A percentile compares a stretch with the other conserved stretches of the same genome.
Conservation (phyloP, 2,329 filamentous ascomycete species). For the Colletotrichum karsti region DNA sequence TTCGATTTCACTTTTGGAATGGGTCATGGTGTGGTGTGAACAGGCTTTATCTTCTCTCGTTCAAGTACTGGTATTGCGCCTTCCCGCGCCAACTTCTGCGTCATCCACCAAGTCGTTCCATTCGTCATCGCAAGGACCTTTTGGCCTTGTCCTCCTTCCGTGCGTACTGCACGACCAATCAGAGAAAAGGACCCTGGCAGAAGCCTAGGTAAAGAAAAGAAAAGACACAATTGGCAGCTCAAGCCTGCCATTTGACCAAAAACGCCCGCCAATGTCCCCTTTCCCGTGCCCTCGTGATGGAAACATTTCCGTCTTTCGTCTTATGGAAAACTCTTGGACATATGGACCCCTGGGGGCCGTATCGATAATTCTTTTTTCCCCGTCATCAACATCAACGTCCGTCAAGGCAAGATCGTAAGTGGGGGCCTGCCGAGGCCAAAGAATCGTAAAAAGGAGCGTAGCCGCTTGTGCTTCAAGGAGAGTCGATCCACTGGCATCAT, state of each 20-base stretch:
- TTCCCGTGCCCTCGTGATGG: conserved; percentile 19
- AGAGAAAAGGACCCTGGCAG: background rate
- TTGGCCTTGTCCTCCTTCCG: background rate
- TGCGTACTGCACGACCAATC: background rate
- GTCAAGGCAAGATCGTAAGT: conserved; percentile 12
- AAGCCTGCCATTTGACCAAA: conserved; percentile 1
- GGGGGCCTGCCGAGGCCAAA: conserved; percentile 3
- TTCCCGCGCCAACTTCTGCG: background rate
- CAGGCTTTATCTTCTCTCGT: conserved; percentile 11
- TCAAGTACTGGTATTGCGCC: background rate
- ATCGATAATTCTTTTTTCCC: conserved; percentile 22
- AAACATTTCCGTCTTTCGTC: conserved; percentile 27
- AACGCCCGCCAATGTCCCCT: conserved; percentile 23
- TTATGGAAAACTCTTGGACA: conserved; percentile 21
- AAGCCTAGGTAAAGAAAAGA: background rate
- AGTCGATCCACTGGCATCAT: conserved; percentile 27
- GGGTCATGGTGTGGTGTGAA: background rate
- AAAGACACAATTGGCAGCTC: background rate
- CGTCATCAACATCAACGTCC: conserved; percentile 22
- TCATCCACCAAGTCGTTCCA: conserved; percentile 11
- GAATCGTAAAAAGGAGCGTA: conserved; percentile 13
- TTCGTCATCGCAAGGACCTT: conserved; percentile 8
- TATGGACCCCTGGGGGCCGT: conserved; percentile 19
- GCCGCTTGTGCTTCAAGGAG: conserved; percentile 16
- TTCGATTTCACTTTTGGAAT: too few relatives aligned